Conservation (phyloP, 139 green algal species). For the Chlorella sp. region DNA sequence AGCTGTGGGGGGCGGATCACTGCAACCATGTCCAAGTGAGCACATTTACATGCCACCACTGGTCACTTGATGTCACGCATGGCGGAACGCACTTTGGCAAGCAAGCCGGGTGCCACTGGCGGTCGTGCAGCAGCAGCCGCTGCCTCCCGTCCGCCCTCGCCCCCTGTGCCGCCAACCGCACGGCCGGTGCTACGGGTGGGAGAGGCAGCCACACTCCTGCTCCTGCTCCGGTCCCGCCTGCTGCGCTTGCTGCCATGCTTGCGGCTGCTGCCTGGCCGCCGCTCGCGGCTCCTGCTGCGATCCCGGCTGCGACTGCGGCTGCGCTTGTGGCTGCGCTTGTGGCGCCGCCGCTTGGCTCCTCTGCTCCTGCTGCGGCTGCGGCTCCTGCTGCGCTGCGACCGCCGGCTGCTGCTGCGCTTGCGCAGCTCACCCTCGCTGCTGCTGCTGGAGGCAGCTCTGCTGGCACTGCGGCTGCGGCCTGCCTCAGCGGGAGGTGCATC, state of each 20-base stretch:
- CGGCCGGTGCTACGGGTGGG: no score
- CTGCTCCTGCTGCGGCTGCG: neutral
- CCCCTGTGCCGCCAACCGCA: no score
- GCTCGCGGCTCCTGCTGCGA: neutral
- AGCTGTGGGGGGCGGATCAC: no score
- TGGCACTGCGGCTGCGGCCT: neutral
- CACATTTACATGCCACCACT: no score
- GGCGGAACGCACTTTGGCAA: slow-evolving; percentile 1
- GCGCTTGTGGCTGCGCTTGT: neutral
- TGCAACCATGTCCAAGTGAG: no score
- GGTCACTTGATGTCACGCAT: slow-evolving; percentile 11
- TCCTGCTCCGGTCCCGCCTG: neutral
- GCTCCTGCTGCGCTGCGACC: neutral
- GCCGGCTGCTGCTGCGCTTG: slow-evolving; percentile 11
- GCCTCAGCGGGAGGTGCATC: neutral
- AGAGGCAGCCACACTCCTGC: no score
- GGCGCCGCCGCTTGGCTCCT: neutral
- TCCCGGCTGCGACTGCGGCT: neutral
- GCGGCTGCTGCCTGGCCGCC: no score
- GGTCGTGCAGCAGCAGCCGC: neutral
- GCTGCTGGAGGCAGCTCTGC: neutral
- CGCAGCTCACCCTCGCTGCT: neutral
- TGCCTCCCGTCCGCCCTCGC: neutral
- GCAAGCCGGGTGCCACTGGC: neutral
- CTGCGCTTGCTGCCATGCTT: neutral